phyloP scores from a whole-genome alignment of 345 rosid genomes.

The Salix udensis region DNA sequence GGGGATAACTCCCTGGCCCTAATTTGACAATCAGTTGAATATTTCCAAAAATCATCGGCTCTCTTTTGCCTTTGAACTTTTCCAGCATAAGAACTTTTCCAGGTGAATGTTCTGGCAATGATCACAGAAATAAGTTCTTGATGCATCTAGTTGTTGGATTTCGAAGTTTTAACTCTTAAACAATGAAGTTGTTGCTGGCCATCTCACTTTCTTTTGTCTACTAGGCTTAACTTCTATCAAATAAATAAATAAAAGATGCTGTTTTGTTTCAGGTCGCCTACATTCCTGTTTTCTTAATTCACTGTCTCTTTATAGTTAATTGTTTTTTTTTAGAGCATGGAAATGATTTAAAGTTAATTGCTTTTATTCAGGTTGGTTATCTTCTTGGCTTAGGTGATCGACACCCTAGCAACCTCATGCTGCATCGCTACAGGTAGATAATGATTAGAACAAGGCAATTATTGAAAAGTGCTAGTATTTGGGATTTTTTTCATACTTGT shows the following conservation, averaged over 20 bases:
- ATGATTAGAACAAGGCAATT: not conserved
- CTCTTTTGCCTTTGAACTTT: not conserved
- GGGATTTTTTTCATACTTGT: not conserved
- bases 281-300: not conserved
- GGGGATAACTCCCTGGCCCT: not conserved
- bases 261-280: not conserved
- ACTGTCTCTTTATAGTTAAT: not conserved
- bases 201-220: not conserved
- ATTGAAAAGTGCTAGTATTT: not conserved
- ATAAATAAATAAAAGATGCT: not conserved
- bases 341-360: not conserved
- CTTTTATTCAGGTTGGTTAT: constrained; percentile 79
- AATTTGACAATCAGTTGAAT: not conserved
- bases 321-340: not conserved
- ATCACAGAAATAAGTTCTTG: not conserved
- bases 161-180: not conserved
- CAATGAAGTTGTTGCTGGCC: not conserved
- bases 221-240: not conserved
- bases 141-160: constrained; percentile 1
- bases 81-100: not conserved
- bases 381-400: constrained; percentile 99
- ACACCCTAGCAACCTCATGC: constrained; percentile 98
- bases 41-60: not conserved
- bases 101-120: not conserved
- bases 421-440: constrained; percentile 79